A percentile compares a stretch with the other conserved stretches of the same genome.
Conservation (phyloP, 2,329 filamentous ascomycete genomes). For the Colletotrichum echinochloae region DNA sequence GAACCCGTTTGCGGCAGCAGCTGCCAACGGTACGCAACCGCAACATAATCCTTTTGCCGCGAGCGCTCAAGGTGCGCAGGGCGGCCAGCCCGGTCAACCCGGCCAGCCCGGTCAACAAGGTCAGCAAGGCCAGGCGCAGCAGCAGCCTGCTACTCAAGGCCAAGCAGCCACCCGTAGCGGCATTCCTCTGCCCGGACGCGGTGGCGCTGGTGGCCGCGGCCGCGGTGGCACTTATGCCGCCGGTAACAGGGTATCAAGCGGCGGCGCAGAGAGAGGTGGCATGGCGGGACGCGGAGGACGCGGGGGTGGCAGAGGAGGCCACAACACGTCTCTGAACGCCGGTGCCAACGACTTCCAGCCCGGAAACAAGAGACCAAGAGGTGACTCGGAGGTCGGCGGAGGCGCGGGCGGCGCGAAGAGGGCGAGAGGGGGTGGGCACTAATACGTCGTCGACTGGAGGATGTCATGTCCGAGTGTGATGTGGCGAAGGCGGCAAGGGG, state of each 20-base stretch:
- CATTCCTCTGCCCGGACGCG: constrained; percentile 57
- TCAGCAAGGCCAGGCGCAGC: constrained; percentile 28
- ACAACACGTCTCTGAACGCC: constrained; percentile 59
- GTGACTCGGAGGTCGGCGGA: constrained; percentile 60
- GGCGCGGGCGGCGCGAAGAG: constrained; percentile 57
- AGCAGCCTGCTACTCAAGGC: constrained; percentile 20
- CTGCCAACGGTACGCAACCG: neutral
- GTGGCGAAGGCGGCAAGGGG: constrained; percentile 15
- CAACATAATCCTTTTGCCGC: constrained; percentile 39
- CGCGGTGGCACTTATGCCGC: constrained; percentile 55
- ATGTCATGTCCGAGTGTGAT: constrained; percentile 10
- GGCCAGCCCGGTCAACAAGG: constrained; percentile 19
- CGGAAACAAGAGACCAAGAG: constrained; percentile 68
- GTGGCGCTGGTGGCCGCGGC: constrained; percentile 49
- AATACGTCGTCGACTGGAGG: neutral
- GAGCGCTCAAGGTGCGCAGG: constrained; percentile 16
- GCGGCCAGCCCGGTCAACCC: constrained; percentile 17
- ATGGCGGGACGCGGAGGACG: constrained; percentile 50
- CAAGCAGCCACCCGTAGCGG: constrained; percentile 43
- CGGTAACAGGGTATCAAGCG: constrained; percentile 51
- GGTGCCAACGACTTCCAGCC: constrained; percentile 67
- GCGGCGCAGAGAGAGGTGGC: constrained; percentile 50
- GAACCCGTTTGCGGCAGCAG: constrained; percentile 36
- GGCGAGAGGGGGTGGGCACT: constrained; percentile 55
- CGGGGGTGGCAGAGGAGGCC: constrained; percentile 59